Evolutionary conservation across 208 protist genomes (phyloP).

Genomic region (Balamuthia mandrillaris): DNA sequence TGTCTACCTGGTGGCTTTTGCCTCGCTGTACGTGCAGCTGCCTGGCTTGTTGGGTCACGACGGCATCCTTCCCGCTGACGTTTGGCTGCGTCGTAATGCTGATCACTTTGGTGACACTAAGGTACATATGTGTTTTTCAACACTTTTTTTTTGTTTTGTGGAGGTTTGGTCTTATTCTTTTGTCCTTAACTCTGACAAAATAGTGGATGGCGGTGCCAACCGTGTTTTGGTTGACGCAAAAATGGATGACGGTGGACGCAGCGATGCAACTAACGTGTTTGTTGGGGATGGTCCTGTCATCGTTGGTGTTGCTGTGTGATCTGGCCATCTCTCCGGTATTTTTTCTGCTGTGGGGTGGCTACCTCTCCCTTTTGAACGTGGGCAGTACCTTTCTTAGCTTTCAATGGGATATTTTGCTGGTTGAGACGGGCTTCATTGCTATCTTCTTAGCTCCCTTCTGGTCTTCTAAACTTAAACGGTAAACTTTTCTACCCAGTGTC

Average conservation of each 20-base stretch:
- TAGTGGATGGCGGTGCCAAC: too few relatives aligned
- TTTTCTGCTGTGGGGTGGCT: background rate
- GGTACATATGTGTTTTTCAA: background rate
- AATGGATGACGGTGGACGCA: too few relatives aligned
- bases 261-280: too few relatives aligned
- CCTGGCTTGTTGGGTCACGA: background rate
- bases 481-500: too few relatives aligned
- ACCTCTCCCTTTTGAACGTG: background rate
- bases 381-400: constrained; percentile 47
- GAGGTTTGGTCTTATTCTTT: background rate
- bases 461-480: too few relatives aligned
- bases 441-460: constrained; percentile 20
- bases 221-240: too few relatives aligned
- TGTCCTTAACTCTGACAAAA: too few relatives aligned
- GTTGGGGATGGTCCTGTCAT: too few relatives aligned
- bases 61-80: background rate
- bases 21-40: constrained; percentile 38
- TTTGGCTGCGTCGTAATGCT: background rate
- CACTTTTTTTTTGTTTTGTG: too few relatives aligned
- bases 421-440: constrained; percentile 36
- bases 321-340: background rate
- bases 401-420: constrained; percentile 50
- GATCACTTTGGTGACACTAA: background rate
- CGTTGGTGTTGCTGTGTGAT: too few relatives aligned
- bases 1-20: constrained; percentile 35